Percentiles rank a stretch among this genome's conserved stretches.
Conservation (phyloP, 106 monocot species). For the Dendrobium nobile region DNA sequence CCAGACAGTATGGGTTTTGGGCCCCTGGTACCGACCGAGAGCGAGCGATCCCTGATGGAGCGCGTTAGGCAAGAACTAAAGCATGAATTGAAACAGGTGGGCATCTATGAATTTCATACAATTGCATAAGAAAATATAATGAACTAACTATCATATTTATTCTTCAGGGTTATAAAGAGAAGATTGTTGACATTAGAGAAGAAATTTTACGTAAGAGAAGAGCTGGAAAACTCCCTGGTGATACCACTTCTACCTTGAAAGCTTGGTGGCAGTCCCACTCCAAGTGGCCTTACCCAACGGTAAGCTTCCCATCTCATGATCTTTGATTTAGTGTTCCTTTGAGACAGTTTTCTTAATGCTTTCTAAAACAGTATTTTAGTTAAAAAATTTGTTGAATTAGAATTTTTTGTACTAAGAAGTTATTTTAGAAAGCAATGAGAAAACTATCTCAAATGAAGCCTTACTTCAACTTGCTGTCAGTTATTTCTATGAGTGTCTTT, state of each 20-base stretch:
- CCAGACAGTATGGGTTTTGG: slow-evolving; percentile 82
- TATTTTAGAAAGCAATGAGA: too few species aligned
- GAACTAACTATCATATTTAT: not conserved
- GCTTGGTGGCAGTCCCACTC: slow-evolving; percentile 99
- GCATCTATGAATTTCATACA: not conserved
- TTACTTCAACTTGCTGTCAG: not conserved
- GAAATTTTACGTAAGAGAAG: slow-evolving; percentile 87
- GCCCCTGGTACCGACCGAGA: slow-evolving; percentile 87
- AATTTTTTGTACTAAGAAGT: too few species aligned
- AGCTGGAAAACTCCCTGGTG: slow-evolving; percentile 91
- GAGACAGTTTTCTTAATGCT: too few species aligned
- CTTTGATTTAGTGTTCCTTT: not conserved
- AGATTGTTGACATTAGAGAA: slow-evolving; percentile 91
- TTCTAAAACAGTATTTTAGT: too few species aligned
- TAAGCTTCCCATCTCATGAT: slow-evolving; percentile 15
- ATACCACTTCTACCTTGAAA: slow-evolving; percentile 79
- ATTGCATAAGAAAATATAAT: not conserved
- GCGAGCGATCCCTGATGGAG: slow-evolving; percentile 89
- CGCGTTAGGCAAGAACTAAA: slow-evolving; percentile 89
- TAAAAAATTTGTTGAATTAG: too few species aligned
- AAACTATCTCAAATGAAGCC: too few species aligned
- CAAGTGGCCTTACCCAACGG: slow-evolving; percentile 98
- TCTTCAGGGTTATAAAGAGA: slow-evolving; percentile 84
- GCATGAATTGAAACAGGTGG: slow-evolving; percentile 88
- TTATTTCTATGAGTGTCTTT: not conserved